Conservation (phyloP, 139 green algal species). For the Volvox reticuliferus region DNA sequence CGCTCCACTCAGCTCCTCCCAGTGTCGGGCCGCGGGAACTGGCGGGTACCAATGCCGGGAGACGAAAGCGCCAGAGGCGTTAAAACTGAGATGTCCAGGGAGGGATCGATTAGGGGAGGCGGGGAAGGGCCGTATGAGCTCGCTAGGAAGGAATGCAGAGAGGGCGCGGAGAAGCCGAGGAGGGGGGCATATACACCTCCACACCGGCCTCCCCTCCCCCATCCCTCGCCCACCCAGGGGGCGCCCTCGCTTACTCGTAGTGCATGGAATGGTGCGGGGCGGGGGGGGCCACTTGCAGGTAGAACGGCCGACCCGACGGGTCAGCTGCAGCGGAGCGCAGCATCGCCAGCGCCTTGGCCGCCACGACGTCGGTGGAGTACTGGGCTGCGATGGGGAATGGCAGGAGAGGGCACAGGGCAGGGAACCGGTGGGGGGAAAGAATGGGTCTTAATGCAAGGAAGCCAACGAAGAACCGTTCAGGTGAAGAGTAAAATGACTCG, state of each 20-base stretch:
- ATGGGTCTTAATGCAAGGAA: too few relatives aligned
- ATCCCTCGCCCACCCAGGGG: too few relatives aligned
- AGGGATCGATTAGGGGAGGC: not conserved
- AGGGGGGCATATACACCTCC: too few relatives aligned
- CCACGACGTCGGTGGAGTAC: constrained; percentile 35
- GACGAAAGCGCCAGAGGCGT: not conserved
- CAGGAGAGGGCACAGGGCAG: not conserved
- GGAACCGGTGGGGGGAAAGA: too few relatives aligned
- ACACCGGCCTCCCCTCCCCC: too few relatives aligned
- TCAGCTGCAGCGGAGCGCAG: constrained; percentile 14
- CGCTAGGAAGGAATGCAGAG: too few relatives aligned
- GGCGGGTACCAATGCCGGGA: constrained; percentile 37
- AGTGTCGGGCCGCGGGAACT: constrained; percentile 30
- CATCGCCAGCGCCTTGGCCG: constrained; percentile 21
- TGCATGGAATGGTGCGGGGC: constrained; percentile 44
- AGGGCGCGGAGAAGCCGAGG: too few relatives aligned
- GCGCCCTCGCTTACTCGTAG: constrained; percentile 49
- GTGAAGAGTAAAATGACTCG: too few relatives aligned
- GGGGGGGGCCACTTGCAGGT: constrained; percentile 30
- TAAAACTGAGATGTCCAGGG: not conserved
- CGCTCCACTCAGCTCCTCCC: constrained; percentile 16
- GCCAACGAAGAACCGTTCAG: too few relatives aligned
- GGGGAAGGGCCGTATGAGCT: not conserved
- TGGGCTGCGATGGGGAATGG: not conserved
- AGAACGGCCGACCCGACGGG: constrained; percentile 20